Percentiles rank a stretch among this genome's conserved stretches.
Conservation (phyloP, 768 basidiomycete genomes). For the Termitomyces sp. region DNA sequence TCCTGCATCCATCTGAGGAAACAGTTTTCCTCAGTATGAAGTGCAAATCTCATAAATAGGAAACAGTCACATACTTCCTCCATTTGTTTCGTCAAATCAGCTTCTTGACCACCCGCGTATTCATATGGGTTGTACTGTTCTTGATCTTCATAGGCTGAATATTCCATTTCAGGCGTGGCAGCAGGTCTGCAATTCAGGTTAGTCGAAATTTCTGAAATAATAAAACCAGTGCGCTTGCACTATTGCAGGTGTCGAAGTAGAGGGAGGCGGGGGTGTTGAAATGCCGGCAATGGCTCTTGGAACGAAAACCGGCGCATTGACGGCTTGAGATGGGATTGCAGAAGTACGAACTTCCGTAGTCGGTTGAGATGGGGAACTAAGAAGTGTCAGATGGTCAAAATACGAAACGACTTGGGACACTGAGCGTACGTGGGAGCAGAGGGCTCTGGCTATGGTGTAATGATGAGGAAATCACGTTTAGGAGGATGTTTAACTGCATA, state of each 20-base stretch:
- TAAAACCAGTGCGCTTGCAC: slow-evolving; percentile 14
- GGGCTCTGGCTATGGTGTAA: slow-evolving; percentile 19
- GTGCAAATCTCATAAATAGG: not conserved
- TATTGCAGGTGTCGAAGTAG: slow-evolving; percentile 19
- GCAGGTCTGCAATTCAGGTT: slow-evolving; percentile 10
- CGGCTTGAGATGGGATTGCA: slow-evolving; percentile 54
- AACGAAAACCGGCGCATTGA: slow-evolving; percentile 84
- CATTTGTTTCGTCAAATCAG: slow-evolving; percentile 26
- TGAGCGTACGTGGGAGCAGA: slow-evolving; percentile 26
- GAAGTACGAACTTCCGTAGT: slow-evolving; percentile 26
- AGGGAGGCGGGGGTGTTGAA: slow-evolving; percentile 25
- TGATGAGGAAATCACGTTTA: not conserved
- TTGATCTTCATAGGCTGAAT: slow-evolving; percentile 16
- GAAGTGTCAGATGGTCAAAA: not conserved
- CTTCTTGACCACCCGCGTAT: slow-evolving; percentile 20
- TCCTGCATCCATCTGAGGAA: slow-evolving; percentile 23
- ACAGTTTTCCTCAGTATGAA: not conserved
- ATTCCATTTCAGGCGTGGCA: slow-evolving; percentile 17
- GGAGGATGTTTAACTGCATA: slow-evolving; percentile 26
- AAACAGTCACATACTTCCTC: slow-evolving; percentile 21
- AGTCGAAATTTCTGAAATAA: not conserved
- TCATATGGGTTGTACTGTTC: slow-evolving; percentile 23
- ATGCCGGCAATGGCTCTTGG: slow-evolving; percentile 45
- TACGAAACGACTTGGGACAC: not conserved
- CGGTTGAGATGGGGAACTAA: slow-evolving; percentile 7